phyloP scores from a whole-genome alignment of 2,329 filamentous ascomycete species.

The Fusarium praegraminearum region DNA sequence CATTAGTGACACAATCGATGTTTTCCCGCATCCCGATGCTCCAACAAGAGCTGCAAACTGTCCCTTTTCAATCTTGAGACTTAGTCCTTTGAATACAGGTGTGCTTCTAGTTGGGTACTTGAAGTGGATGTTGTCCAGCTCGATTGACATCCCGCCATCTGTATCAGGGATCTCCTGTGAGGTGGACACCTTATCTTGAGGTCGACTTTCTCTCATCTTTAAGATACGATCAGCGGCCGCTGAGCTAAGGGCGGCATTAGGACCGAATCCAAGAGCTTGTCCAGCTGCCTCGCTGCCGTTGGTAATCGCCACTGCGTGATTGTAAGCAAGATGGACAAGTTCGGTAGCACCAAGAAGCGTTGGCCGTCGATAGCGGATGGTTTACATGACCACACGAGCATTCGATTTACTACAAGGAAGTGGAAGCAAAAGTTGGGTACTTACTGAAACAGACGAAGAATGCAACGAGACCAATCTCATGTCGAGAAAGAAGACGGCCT shows the following conservation, averaged over 20 bases:
- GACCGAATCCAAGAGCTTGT: slow-evolving; percentile 70
- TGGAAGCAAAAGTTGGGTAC: neutral
- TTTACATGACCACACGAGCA: neutral
- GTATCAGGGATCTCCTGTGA: slow-evolving; percentile 57
- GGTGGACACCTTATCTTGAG: slow-evolving; percentile 50
- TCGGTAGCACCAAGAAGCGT: neutral
- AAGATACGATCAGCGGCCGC: slow-evolving; percentile 72
- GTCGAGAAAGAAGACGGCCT: slow-evolving; percentile 65
- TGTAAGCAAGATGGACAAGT: slow-evolving; percentile 11
- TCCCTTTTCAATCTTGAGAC: slow-evolving; percentile 73
- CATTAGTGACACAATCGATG: slow-evolving; percentile 74
- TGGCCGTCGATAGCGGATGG: neutral
- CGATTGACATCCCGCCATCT: slow-evolving; percentile 66
- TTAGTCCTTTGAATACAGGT: slow-evolving; percentile 70
- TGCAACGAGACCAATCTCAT: slow-evolving; percentile 60
- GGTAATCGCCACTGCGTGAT: slow-evolving; percentile 65
- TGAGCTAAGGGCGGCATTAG: slow-evolving; percentile 71
- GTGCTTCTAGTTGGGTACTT: slow-evolving; percentile 69
- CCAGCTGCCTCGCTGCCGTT: slow-evolving; percentile 67
- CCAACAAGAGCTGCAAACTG: slow-evolving; percentile 79
- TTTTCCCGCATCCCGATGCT: slow-evolving; percentile 78
- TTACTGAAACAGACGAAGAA: slow-evolving; percentile 69
- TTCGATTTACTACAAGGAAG: neutral
- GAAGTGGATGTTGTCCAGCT: slow-evolving; percentile 69
- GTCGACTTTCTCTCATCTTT: slow-evolving; percentile 60